These are phyloP conservation scores for Mixia osmundae DNA, from an alignment of 1,284 basidiomycete species.

Conservation along the genomic window DNA sequence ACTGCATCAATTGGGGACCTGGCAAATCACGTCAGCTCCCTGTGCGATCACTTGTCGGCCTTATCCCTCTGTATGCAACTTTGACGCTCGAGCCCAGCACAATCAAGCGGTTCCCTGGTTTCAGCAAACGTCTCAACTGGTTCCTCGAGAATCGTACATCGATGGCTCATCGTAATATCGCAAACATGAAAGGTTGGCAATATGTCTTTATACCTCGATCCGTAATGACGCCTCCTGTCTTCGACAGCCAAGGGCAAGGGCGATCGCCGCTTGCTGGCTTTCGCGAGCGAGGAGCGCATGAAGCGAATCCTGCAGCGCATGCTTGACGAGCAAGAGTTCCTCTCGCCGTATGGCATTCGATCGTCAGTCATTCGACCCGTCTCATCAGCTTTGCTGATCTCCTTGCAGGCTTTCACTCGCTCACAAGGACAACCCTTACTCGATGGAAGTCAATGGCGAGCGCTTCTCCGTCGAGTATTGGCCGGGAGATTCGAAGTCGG, in stretches of 20 bases:
- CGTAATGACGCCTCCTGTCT: conserved; percentile 26
- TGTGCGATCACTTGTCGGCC: conserved; percentile 72
- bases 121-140: conserved; percentile 97
- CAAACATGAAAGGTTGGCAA: conserved; percentile 62
- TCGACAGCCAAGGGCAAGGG: too few relatives aligned
- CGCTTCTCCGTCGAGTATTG: conserved; percentile 84
- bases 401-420: conserved; percentile 45
- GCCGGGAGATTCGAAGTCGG: conserved; percentile 87
- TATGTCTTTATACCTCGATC: background rate
- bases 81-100: conserved; percentile 72
- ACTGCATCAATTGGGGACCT: conserved; percentile 28
- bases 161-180: conserved; percentile 72
- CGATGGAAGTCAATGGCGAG: conserved; percentile 76
- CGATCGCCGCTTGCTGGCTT: conserved; percentile 63
- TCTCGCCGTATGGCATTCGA: conserved; percentile 80
- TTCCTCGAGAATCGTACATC: conserved; percentile 81
- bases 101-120: conserved; percentile 78
- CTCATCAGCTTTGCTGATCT: conserved; percentile 20
- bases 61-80: conserved; percentile 87
- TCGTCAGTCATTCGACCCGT: too few relatives aligned
- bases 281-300: conserved; percentile 76
- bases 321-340: conserved; percentile 87
- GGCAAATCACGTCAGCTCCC: conserved; percentile 50
- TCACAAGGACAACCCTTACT: conserved; percentile 83
- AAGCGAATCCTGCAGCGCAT: conserved; percentile 77